Evolutionary conservation across 1,284 basidiomycete genomes (phyloP), one percentile per base, ranked within the genome.

Genomic region (Trichosporon sp.): DNA sequence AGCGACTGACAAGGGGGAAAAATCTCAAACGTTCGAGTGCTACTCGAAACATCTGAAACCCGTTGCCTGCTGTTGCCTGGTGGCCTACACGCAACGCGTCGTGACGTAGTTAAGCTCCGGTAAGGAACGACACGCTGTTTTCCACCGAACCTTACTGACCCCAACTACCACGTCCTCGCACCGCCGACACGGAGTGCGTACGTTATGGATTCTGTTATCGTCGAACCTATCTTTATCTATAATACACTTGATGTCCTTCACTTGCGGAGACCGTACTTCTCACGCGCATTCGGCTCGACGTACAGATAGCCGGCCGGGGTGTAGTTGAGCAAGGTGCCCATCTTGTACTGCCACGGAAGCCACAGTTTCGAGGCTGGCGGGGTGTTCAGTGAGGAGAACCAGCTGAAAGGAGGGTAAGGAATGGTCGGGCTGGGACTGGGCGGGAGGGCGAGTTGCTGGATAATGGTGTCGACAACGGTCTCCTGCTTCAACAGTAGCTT

Each of bases 261-360:
- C 59, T 63, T 63, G 59, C 71, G 66, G 31, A 83, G 68, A 0
- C 79, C 82, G 73, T 85, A 85, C 78, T 85, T 85, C 70, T 76
- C 76, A 71, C 83, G 80, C 8, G 82, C 84, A 37, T 75, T 76
- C 14, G 78, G 78, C 71, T 84, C 83, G 19, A 84, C 75, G 63
- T 78, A 81, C 31, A 77, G 64, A 67, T 79, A 79, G 26, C 79
- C 81, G 19, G 83, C 66, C 37, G 80, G 81, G 5, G 82, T 82
- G 67, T 76, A 77, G 51, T 76, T 74, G 46, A 81, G 72, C 70
- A 82, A 72, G 64, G 77, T 77, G 6, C 78, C 81, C 31, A 75
- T 51, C 21, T 79, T 73, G 68, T 84, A 85, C 70, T 74, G 75
- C 68, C 70, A 79, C 1, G 84, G 84, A 1, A 84, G 72, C 71